phyloP scores from a whole-genome alignment of 495 filamentous ascomycete genomes.

The Penicillium atrosanguineum region DNA sequence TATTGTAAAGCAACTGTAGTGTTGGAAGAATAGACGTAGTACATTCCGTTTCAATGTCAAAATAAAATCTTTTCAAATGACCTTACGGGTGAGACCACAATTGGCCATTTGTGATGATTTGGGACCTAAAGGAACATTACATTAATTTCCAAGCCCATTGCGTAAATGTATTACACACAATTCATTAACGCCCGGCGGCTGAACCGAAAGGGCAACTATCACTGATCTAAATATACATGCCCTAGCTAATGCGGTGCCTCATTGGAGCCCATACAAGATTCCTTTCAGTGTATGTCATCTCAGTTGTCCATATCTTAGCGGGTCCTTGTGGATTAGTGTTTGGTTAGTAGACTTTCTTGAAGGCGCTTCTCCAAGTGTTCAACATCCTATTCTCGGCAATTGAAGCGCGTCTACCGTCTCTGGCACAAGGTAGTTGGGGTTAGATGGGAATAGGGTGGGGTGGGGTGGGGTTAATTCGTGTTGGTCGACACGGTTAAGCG shows the following conservation, averaged over 20 bases:
- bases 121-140: too few relatives aligned
- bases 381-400: conserved; percentile 26
- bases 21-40: too few relatives aligned
- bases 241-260: conserved; percentile 21
- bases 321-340: conserved; percentile 32
- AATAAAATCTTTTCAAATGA: too few relatives aligned
- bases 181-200: neutral
- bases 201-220: conserved; percentile 28
- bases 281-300: conserved; percentile 24
- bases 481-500: conserved; percentile 1
- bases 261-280: conserved; percentile 22
- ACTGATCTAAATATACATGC: conserved; percentile 29
- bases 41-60: too few relatives aligned
- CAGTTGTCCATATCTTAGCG: conserved; percentile 17
- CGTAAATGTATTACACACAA: too few relatives aligned
- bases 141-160: too few relatives aligned
- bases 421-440: conserved; percentile 13
- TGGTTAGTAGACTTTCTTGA: conserved; percentile 31
- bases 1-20: too few relatives aligned
- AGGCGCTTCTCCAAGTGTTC: conserved; percentile 29
- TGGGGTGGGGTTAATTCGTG: neutral
- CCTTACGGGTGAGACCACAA: too few relatives aligned
- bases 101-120: too few relatives aligned
- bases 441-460: neutral
- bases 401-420: too few relatives aligned